Conservation (phyloP, 495 filamentous ascomycete species). For the Symbiotaphrina buchneri region DNA sequence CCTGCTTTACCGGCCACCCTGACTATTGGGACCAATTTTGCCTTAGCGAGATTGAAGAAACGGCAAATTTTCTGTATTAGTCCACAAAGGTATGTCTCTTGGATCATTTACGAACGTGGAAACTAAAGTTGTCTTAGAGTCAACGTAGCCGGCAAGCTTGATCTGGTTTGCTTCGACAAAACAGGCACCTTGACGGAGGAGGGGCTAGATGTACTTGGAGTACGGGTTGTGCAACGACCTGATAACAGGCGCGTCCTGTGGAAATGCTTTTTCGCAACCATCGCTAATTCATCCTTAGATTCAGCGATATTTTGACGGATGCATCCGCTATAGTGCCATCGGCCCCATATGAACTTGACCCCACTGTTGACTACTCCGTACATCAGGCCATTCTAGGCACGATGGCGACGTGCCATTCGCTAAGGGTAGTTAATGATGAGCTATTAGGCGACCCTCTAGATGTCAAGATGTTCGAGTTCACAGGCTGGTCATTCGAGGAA, state of each 20-base stretch:
- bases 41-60: conserved; percentile 60
- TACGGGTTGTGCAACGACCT: conserved; percentile 46
- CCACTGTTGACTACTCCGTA: conserved; percentile 32
- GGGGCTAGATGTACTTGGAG: conserved; percentile 82
- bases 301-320: conserved; percentile 36
- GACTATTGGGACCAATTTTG: conserved; percentile 92
- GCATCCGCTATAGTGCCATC: conserved; percentile 28
- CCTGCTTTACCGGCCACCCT: conserved; percentile 93
- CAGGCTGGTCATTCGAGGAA: conserved; percentile 81
- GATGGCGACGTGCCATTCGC: conserved; percentile 94
- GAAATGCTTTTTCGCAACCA: background rate
- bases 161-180: conserved; percentile 96
- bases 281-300: conserved; percentile 15
- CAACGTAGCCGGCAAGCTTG: conserved; percentile 87
- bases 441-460: conserved; percentile 88
- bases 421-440: conserved; percentile 68
- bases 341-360: conserved; percentile 26
- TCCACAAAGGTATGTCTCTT: conserved; percentile 40
- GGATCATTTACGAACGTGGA: background rate
- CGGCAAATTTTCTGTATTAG: conserved; percentile 95
- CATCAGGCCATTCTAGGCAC: conserved; percentile 61
- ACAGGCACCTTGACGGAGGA: conserved; percentile 96
- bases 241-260: conserved; percentile 22
- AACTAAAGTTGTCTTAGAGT: conserved; percentile 24
- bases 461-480: conserved; percentile 98